Evolutionary conservation across 2,329 filamentous ascomycete species (phyloP).

Genomic region (Alternaria angustiovoidea): DNA sequence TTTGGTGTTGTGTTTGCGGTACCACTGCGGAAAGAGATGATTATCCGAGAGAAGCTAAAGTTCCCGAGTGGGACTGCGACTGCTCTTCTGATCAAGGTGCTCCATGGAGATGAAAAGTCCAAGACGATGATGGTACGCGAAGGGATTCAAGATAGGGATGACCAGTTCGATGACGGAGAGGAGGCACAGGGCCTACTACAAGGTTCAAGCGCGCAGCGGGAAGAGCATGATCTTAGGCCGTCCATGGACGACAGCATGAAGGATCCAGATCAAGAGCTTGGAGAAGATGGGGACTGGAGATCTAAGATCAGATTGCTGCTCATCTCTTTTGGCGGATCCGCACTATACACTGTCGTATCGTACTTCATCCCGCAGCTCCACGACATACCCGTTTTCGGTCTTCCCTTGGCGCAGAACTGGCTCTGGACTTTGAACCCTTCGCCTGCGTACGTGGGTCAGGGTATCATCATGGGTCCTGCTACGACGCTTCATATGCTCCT

Average conservation of each 20-base stretch:
- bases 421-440: conserved; percentile 97
- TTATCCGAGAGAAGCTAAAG: conserved; percentile 88
- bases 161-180: conserved; percentile 31
- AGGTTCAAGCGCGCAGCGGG: conserved; percentile 24
- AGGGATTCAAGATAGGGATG: conserved; percentile 6
- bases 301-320: conserved; percentile 67
- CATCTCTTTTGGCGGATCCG: conserved; percentile 67
- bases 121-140: conserved; percentile 15
- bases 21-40: conserved; percentile 86
- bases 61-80: conserved; percentile 97
- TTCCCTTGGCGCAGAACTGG: conserved; percentile 77
- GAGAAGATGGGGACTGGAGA: conserved; percentile 63
- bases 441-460: conserved; percentile 95
- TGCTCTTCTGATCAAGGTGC: conserved; percentile 87
- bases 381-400: conserved; percentile 86
- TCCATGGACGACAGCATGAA: conserved; percentile 26
- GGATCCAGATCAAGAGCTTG: conserved; percentile 35
- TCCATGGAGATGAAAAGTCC: conserved; percentile 70
- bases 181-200: conserved; percentile 48
- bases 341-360: conserved; percentile 74
- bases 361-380: conserved; percentile 90
- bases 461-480: conserved; percentile 96
- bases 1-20: conserved; percentile 98
- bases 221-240: conserved; percentile 31
- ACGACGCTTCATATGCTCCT: conserved; percentile 96